phyloP scores from a whole-genome alignment of 441 rosid genomes.

The Populus tomentosa region DNA sequence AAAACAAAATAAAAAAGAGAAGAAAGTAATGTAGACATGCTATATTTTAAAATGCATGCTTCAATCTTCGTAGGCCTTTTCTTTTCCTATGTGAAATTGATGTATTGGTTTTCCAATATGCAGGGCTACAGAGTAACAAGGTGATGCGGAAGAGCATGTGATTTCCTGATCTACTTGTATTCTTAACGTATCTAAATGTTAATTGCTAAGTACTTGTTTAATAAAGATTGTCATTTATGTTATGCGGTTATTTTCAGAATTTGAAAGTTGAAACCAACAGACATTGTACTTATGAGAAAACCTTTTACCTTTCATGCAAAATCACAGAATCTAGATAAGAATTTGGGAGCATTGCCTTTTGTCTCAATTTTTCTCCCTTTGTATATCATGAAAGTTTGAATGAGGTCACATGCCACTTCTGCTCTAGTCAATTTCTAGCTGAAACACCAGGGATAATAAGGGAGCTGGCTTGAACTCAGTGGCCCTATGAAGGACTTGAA shows the following conservation, averaged over 20 bases:
- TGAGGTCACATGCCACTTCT: background rate
- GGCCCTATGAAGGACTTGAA: background rate
- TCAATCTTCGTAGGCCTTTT: too few species aligned
- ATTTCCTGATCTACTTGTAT: background rate
- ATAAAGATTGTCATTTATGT: background rate
- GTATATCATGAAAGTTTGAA: too few species aligned
- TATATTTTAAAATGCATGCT: background rate
- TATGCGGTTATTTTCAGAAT: background rate
- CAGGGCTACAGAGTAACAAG: slow-evolving; percentile 15
- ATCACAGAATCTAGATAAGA: background rate
- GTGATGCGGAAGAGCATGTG: background rate
- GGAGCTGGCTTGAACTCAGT: background rate
- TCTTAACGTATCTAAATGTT: background rate
- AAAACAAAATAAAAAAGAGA: background rate
- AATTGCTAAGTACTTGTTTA: too few species aligned
- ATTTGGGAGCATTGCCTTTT: background rate
- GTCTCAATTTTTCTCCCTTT: background rate
- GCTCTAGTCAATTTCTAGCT: background rate
- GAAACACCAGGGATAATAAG: background rate
- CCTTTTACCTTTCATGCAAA: background rate
- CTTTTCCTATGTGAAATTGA: background rate
- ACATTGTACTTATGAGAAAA: background rate
- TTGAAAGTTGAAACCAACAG: background rate
- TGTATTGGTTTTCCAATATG: background rate
- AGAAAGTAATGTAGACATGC: too few species aligned